Conservation (phyloP, 345 rosid genomes). For the Eucalyptus leucophloia region DNA sequence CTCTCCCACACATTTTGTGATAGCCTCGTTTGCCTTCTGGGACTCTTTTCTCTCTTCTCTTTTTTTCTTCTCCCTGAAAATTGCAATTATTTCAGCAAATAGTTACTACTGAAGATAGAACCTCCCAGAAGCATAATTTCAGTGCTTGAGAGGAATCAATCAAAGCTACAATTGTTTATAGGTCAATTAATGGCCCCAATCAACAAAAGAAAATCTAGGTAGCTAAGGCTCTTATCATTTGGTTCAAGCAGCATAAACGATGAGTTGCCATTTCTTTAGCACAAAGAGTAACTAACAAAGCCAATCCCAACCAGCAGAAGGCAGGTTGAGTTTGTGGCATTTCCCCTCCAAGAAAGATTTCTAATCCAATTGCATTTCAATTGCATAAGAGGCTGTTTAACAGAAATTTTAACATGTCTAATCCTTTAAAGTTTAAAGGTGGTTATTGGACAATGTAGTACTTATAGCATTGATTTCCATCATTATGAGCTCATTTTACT, state of each 20-base stretch:
- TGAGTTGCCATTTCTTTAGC: not conserved
- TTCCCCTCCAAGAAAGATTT: not conserved
- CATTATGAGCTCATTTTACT: not conserved
- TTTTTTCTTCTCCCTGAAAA: conserved; percentile 90
- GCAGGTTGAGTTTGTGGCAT: not conserved
- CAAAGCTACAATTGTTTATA: not conserved
- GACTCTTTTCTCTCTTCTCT: conserved; percentile 63
- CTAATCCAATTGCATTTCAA: not conserved
- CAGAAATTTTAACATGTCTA: not conserved
- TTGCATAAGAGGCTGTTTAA: not conserved
- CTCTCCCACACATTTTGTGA: conserved; percentile 56
- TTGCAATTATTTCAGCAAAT: not conserved
- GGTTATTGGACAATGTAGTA: not conserved
- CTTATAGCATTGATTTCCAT: not conserved
- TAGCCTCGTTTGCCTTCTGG: conserved; percentile 69
- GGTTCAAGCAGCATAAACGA: not conserved
- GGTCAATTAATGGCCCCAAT: not conserved
- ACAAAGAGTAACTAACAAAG: not conserved
- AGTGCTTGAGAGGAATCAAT: not conserved
- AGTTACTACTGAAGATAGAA: not conserved
- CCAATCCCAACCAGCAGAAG: not conserved
- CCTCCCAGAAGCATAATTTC: not conserved
- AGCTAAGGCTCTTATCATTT: not conserved
- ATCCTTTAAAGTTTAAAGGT: not conserved
- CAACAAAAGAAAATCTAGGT: not conserved